phyloP scores from a whole-genome alignment of 805 yeast genomes.

The Kuraishia cidri region DNA sequence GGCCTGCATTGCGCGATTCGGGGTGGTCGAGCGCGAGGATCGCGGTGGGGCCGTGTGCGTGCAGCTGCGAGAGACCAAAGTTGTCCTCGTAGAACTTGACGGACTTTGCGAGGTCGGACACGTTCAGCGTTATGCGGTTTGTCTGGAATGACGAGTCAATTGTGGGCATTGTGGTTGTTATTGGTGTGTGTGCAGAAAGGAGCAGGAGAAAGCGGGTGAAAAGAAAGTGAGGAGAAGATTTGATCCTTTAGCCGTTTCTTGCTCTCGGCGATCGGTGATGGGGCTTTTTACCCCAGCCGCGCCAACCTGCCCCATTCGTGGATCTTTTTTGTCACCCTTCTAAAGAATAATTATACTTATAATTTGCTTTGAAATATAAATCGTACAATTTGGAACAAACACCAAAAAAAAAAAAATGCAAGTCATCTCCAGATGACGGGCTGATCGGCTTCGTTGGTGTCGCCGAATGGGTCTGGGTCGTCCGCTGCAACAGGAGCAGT shows the following conservation, averaged over 20 bases:
- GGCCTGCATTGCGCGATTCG: slow-evolving; percentile 25
- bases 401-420: too few species aligned
- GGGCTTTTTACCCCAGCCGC: too few species aligned
- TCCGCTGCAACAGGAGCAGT: slow-evolving; percentile 4
- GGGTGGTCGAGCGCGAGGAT: slow-evolving; percentile 51
- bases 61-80: slow-evolving; percentile 63
- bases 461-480: slow-evolving; percentile 22
- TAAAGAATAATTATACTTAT: too few species aligned
- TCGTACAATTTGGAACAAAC: too few species aligned
- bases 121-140: slow-evolving; percentile 73
- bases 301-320: too few species aligned
- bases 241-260: too few species aligned
- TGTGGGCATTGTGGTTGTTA: slow-evolving; percentile 1
- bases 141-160: slow-evolving; percentile 22
- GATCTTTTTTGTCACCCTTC: too few species aligned
- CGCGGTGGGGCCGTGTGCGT: slow-evolving; percentile 62
- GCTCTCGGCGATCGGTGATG: too few species aligned
- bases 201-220: too few species aligned
- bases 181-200: not conserved
- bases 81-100: slow-evolving; percentile 64
- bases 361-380: too few species aligned
- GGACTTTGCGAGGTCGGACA: slow-evolving; percentile 71
- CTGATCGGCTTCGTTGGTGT: slow-evolving; percentile 17
- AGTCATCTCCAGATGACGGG: slow-evolving; percentile 17
- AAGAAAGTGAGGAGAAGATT: too few species aligned